Evolutionary conservation across 805 yeast genomes (phyloP).

Genomic region (Brettanomyces sp.): DNA sequence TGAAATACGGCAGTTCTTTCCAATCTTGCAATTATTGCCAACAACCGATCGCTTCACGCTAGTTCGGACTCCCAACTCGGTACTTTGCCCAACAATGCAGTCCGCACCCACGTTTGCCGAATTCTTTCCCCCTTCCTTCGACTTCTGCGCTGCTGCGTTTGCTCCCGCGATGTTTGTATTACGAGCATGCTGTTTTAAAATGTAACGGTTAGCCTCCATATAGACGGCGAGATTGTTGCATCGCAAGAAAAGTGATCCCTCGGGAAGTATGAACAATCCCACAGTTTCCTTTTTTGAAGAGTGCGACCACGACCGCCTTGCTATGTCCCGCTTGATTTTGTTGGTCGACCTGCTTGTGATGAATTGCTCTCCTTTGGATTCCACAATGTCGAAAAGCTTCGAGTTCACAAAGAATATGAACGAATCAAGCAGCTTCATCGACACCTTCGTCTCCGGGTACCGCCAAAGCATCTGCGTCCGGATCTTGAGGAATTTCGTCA

Average conservation of each 20-base stretch:
- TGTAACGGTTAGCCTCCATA: conserved; percentile 80
- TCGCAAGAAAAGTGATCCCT: conserved; percentile 61
- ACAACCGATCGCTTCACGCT: conserved; percentile 80
- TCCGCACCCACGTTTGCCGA: conserved; percentile 82
- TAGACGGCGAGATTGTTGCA: conserved; percentile 72
- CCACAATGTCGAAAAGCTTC: conserved; percentile 43
- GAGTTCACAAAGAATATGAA: conserved; percentile 58
- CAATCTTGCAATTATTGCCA: conserved; percentile 67
- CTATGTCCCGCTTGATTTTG: conserved; percentile 74
- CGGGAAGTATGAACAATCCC: conserved; percentile 63
- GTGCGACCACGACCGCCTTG: conserved; percentile 89
- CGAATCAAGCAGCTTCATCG: conserved; percentile 67
- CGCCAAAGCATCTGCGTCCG: conserved; percentile 89
- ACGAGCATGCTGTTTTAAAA: conserved; percentile 57
- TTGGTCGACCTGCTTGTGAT: conserved; percentile 40
- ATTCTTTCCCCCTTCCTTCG: conserved; percentile 12
- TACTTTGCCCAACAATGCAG: conserved; percentile 61
- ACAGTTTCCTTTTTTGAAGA: conserved; percentile 47
- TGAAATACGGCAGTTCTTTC: conserved; percentile 77
- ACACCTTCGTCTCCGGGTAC: conserved; percentile 67
- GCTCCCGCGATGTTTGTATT: conserved; percentile 9
- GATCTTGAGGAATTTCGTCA: conserved; percentile 60
- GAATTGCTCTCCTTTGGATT: conserved; percentile 21
- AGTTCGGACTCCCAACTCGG: conserved; percentile 72
- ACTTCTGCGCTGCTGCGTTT: background rate